Conservation (phyloP, 169 alveolate genomes). For the Eimeria necatrix region DNA sequence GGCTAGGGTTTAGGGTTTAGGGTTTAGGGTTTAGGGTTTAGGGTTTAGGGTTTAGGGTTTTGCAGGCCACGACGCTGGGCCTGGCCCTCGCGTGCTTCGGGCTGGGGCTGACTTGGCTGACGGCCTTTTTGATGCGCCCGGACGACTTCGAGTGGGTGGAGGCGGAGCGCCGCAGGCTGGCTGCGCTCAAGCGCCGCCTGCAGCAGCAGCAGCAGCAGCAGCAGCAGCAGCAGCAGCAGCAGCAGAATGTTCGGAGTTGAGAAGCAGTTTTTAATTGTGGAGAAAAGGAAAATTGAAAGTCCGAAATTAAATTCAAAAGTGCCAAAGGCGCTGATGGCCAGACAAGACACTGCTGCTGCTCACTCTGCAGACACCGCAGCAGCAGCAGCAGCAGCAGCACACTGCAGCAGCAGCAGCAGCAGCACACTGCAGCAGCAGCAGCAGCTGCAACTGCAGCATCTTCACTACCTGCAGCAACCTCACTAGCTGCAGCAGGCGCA, state of each 20-base stretch:
- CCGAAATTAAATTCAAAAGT: too few species aligned
- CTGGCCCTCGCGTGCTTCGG: conserved; percentile 23
- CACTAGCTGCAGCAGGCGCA: too few species aligned
- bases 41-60: not conserved
- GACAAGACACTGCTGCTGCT: too few species aligned
- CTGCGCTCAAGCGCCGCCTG: conserved; percentile 44
- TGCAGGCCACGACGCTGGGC: conserved; percentile 69
- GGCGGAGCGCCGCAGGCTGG: conserved; percentile 71
- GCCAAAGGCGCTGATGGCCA: too few species aligned
- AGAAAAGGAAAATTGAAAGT: not conserved
- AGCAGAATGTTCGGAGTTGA: not conserved
- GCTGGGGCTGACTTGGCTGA: conserved; percentile 51
- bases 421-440: too few species aligned
- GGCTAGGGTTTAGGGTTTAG: conserved; percentile 3
- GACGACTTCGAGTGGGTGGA: conserved; percentile 83
- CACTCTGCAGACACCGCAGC: too few species aligned
- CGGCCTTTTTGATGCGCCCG: conserved; percentile 77
- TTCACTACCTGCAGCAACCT: too few species aligned
- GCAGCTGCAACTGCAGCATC: too few species aligned
- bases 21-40: not conserved
- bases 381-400: too few species aligned
- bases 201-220: not conserved
- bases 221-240: not conserved
- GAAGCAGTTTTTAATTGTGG: not conserved
- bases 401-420: too few species aligned